Evolutionary conservation across 1,284 basidiomycete species (phyloP).

Genomic region (Stereum hirsutum): DNA sequence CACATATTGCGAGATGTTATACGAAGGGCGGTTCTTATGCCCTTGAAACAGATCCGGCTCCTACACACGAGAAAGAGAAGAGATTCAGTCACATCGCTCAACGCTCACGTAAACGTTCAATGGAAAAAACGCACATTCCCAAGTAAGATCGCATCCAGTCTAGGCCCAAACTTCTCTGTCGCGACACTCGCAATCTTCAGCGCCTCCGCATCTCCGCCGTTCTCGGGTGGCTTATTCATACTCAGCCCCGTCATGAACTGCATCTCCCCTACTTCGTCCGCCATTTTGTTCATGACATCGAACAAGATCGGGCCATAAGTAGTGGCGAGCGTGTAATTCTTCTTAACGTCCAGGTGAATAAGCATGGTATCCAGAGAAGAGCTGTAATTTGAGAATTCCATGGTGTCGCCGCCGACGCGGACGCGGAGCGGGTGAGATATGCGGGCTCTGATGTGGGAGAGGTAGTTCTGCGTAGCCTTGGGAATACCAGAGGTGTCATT

Average conservation of each 20-base stretch:
- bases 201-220: not conserved
- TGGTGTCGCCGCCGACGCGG: conserved; percentile 1
- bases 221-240: not conserved
- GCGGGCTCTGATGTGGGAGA: not conserved
- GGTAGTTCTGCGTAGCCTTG: not conserved
- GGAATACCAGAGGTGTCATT: not conserved
- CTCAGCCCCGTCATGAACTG: conserved; percentile 1
- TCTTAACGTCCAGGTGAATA: conserved; percentile 7
- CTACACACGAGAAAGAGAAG: no score
- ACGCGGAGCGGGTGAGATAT: not conserved
- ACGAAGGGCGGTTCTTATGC: not conserved
- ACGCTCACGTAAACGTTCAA: not conserved
- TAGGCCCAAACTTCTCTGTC: not conserved
- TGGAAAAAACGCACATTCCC: not conserved
- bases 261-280: not conserved
- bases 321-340: not conserved
- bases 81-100: not conserved
- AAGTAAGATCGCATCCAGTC: conserved; percentile 1
- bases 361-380: not conserved
- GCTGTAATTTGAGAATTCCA: not conserved
- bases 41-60: not conserved
- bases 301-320: not conserved
- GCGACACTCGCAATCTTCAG: not conserved
- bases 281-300: not conserved
- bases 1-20: not conserved